phyloP scores from a whole-genome alignment of 2,329 filamentous ascomycete species.

The Karstenula rhodostoma region DNA sequence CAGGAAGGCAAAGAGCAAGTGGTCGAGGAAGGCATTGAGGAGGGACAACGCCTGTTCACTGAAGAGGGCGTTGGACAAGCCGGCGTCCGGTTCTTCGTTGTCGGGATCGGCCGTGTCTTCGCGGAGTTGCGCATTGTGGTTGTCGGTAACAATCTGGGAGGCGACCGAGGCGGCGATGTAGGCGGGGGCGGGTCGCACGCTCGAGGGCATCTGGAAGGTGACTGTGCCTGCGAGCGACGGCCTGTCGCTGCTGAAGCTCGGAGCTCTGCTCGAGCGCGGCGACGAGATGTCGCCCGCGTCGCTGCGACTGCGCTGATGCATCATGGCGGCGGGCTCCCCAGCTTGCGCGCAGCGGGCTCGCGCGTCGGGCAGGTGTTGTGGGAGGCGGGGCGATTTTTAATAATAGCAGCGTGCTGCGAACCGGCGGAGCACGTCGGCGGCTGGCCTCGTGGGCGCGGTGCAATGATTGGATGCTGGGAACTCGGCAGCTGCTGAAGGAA shows the following conservation, averaged over 20 bases:
- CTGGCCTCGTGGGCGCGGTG: constrained; percentile 13
- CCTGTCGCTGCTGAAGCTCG: constrained; percentile 75
- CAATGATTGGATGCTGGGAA: constrained; percentile 9
- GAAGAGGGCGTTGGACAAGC: constrained; percentile 74
- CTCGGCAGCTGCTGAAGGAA: not conserved
- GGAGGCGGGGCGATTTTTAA: not conserved
- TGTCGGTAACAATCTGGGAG: constrained; percentile 88
- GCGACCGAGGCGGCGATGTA: constrained; percentile 91
- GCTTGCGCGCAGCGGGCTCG: not conserved
- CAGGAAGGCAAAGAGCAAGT: constrained; percentile 91
- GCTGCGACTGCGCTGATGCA: constrained; percentile 47
- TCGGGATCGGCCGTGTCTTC: constrained; percentile 72
- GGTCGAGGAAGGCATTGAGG: constrained; percentile 92
- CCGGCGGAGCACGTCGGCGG: constrained; percentile 23
- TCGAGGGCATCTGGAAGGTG: constrained; percentile 68
- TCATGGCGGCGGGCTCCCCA: constrained; percentile 15
- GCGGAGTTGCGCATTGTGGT: constrained; percentile 78
- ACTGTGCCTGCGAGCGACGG: constrained; percentile 65
- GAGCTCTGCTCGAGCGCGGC: constrained; percentile 47
- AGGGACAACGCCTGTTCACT: constrained; percentile 76
- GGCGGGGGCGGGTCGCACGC: constrained; percentile 77
- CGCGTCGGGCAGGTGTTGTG: constrained; percentile 9
- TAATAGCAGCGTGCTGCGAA: constrained; percentile 22
- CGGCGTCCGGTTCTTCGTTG: constrained; percentile 64
- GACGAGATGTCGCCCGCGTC: constrained; percentile 44